Conservation (phyloP, 257 asterid species). For the Paraleonurus japonicus region DNA sequence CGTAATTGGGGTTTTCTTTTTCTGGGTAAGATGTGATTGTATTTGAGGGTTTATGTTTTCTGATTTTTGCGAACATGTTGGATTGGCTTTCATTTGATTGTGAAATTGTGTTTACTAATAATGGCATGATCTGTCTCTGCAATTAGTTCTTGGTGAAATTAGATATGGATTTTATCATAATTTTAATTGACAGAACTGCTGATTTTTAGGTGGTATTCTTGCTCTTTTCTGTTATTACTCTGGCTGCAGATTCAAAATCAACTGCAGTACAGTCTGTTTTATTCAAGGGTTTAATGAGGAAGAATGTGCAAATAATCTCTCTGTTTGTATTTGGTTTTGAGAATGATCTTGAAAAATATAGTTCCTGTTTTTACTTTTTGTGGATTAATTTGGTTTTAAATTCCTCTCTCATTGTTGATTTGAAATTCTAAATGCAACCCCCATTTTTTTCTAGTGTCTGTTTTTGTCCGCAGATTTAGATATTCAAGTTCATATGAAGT, state of each 20-base stretch:
- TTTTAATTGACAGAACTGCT: background rate
- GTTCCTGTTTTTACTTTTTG: background rate
- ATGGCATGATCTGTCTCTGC: slow-evolving; percentile 12
- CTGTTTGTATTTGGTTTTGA: background rate
- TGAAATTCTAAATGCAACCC: background rate
- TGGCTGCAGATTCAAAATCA: background rate
- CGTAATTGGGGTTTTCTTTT: background rate
- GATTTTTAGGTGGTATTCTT: background rate
- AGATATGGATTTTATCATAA: background rate
- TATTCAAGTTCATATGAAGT: too few species aligned
- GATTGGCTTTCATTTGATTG: background rate
- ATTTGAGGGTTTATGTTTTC: background rate
- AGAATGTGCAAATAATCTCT: background rate
- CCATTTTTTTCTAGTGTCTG: background rate
- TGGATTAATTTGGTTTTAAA: background rate
- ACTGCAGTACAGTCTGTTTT: background rate
- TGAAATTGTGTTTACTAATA: slow-evolving; percentile 3
- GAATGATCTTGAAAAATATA: background rate
- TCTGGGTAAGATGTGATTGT: background rate
- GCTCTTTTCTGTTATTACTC: background rate
- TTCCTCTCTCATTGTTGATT: background rate
- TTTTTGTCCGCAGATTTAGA: background rate
- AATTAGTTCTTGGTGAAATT: slow-evolving; percentile 1
- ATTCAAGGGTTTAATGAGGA: background rate
- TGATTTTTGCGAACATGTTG: too few species aligned